These are phyloP conservation scores for Triticum turgidum DNA, from an alignment of 176 grass and related monocot species.

Conservation along the genomic window DNA sequence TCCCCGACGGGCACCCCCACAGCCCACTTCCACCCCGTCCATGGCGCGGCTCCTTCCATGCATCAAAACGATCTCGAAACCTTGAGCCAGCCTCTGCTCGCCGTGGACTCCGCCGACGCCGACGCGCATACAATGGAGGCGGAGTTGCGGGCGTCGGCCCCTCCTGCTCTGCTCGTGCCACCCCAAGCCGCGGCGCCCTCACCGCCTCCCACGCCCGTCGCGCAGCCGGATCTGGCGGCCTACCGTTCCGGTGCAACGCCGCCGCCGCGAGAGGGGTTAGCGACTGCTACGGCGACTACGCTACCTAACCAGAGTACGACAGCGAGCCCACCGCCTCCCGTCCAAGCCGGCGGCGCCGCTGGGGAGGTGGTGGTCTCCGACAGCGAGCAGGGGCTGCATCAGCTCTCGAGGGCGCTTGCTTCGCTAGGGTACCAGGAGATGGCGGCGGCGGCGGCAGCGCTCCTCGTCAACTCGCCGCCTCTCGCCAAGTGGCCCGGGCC, in stretches of 20 bases:
- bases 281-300: not conserved
- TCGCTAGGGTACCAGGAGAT: constrained; percentile 75
- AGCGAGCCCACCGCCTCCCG: not conserved
- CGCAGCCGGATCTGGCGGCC: too few relatives aligned
- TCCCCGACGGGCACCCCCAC: not conserved
- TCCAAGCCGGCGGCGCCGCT: too few relatives aligned
- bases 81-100: constrained; percentile 24
- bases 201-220: not conserved
- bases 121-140: not conserved
- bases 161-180: not conserved
- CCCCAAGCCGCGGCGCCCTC: not conserved
- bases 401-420: constrained; percentile 51
- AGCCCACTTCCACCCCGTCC: constrained; percentile 23
- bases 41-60: constrained; percentile 24
- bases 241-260: too few relatives aligned
- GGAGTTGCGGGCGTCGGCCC: not conserved
- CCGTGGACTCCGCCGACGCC: constrained; percentile 6
- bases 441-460: constrained; percentile 38
- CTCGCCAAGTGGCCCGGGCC: constrained; percentile 47
- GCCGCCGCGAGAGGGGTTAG: not conserved
- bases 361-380: not conserved
- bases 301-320: not conserved
- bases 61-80: constrained; percentile 28
- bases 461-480: constrained; percentile 35
- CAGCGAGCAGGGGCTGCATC: constrained; percentile 18